Evolutionary conservation across 2,329 filamentous ascomycete genomes (phyloP), one percentile per base, ranked within the genome.

Genomic region (Pseudogymnoascus sp.): DNA sequence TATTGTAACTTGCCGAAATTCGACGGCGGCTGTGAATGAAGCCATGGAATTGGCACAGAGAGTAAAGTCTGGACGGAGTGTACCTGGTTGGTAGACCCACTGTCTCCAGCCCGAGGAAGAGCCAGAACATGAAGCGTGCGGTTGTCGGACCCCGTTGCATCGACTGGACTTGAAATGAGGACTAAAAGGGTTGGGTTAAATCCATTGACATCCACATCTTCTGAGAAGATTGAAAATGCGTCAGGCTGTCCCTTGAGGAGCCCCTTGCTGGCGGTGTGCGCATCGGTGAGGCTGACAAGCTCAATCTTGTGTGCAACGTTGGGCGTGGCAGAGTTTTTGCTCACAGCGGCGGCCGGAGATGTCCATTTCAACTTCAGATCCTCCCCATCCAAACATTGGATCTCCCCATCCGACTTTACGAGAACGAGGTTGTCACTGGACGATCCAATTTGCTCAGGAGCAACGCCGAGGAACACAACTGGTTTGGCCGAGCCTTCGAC

Each of bases 351-450:
- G 2, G 77, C 67, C 8, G 76, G 74, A 8, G 74, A 74, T 59
- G 71, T 72, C 79, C 79, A 82, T 65, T 71, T 77, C 59, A 76
- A 71, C 61, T 76, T 66, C 18, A 82, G 69, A 4, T 67, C 74
- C 60, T 87, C 82, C 2, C 81, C 79, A 48, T 84, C 81, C 12
- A 88, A 74, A 60, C 82, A 84, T 7, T 81, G 67, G 18, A 88
- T 73, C 61, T 84, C 78, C 34, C 86, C 86, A 63, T 85, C 78
- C 39, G 79, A 73, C 60, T 82, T 81, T 1, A 89, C 76, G 1
- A 77, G 76, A 19, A 89, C 65, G 1, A 90, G 61, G 59, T 81
- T 67, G 39, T 19, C 38, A 18, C 15, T 63, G 21, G 30, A 35
- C 10, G 21, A 57, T 37, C 55, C 55, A 28, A 35, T 57, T 13